Evolutionary conservation across 2,329 filamentous ascomycete species (phyloP).

Genomic region (Scedosporium aurantiacum): DNA sequence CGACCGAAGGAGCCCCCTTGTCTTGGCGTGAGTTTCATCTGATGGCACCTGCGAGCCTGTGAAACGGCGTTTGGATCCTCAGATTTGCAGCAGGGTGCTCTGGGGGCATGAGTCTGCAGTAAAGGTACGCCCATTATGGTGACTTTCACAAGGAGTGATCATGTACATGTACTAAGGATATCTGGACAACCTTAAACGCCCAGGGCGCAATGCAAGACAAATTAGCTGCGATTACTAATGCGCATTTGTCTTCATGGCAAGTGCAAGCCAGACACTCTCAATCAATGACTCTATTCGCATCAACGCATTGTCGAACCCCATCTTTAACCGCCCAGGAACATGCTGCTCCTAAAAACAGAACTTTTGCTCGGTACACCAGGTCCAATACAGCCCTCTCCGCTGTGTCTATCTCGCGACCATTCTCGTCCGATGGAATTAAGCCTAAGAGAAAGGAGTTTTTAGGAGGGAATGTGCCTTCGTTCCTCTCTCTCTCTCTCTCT

Average conservation of each 20-base stretch:
- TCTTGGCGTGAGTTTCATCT: not conserved
- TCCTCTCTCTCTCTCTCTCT: not conserved
- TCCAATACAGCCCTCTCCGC: not conserved
- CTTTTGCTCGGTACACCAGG: not conserved
- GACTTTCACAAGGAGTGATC: too few relatives aligned
- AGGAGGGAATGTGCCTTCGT: not conserved
- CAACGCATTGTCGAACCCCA: not conserved
- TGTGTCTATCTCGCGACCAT: not conserved
- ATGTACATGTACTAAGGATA: too few relatives aligned
- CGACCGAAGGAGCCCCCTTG: not conserved
- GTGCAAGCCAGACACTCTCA: not conserved
- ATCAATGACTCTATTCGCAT: not conserved
- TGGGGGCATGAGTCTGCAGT: too few relatives aligned
- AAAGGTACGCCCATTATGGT: too few relatives aligned
- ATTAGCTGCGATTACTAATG: too few relatives aligned
- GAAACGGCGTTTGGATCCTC: constrained; percentile 1
- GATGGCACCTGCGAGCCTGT: not conserved
- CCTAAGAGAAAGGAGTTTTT: not conserved
- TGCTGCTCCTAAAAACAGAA: not conserved
- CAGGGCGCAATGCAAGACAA: too few relatives aligned
- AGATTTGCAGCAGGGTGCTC: not conserved
- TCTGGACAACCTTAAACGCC: too few relatives aligned
- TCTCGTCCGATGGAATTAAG: not conserved
- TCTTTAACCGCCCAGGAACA: not conserved
- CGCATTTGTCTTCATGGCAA: too few relatives aligned